Conservation (phyloP, 106 monocot genomes). For the Alisma plantagoaquatica region DNA sequence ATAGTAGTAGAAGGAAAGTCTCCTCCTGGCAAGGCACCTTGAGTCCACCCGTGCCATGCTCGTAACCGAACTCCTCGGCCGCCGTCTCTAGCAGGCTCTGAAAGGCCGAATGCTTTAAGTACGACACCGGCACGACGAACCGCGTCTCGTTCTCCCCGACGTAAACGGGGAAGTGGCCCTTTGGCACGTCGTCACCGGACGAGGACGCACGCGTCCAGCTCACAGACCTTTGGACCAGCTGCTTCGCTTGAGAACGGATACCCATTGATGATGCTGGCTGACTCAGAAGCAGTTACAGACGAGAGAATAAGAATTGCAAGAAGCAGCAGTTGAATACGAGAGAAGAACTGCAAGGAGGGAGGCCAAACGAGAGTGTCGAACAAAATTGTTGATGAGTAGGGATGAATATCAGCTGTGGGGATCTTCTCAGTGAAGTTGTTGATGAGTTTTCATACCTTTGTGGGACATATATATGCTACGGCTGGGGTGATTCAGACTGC, state of each 20-base stretch:
- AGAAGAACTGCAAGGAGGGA: too few relatives aligned
- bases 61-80: constrained; percentile 29
- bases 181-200: constrained; percentile 12
- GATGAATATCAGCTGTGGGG: too few relatives aligned
- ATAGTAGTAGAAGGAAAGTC: neutral
- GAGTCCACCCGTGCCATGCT: constrained; percentile 15
- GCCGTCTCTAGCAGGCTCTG: constrained; percentile 12
- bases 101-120: constrained; percentile 6
- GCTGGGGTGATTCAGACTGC: too few relatives aligned
- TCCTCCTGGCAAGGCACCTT: constrained; percentile 17
- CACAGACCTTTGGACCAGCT: neutral
- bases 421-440: too few relatives aligned
- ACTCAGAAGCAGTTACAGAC: too few relatives aligned
- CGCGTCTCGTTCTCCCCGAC: constrained; percentile 21
- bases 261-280: too few relatives aligned
- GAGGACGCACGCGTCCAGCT: neutral
- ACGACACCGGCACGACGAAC: constrained; percentile 18
- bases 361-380: too few relatives aligned
- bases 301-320: too few relatives aligned
- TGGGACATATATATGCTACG: too few relatives aligned
- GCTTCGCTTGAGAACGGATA: constrained; percentile 3
- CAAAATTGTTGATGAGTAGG: too few relatives aligned
- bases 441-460: too few relatives aligned
- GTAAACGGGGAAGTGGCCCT: constrained; percentile 25
- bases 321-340: too few relatives aligned